Evolutionary conservation across 345 rosid species (phyloP), one percentile per base, ranked within the genome.

Genomic region (Microcos paniculata): DNA sequence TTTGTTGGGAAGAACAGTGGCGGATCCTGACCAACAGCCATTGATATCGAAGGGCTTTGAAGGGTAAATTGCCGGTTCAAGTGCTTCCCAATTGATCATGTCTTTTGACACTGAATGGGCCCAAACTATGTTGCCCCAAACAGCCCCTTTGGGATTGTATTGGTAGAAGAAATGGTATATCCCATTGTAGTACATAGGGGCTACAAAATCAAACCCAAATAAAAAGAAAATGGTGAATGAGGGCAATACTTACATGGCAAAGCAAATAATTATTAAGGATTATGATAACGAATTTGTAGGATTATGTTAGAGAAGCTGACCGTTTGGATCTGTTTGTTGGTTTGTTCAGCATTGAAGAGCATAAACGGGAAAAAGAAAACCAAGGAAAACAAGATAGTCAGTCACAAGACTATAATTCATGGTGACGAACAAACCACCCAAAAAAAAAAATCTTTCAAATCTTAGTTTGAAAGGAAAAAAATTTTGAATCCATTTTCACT

Each of bases 91-190:
- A 45, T 90, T 93, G 66, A 96, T 78, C 78, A 96, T 77, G 77
- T 96, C 98, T 72, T 66, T 89, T 0, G 99, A 96, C 1, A 96
- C 92, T 0, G 98, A 96, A 77, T 96, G 99, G 6, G 94, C 99
- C 99, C 99, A 96, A 0, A 96, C 88, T 8, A 93, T 92, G 80
- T 93, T 89, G n/a, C 98, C 99, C 98, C 98, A 96, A 1, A 93
- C 97, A 1, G 97, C 87, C 12, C 97, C 92, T 63, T 89, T 82
- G 35, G 99, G 92, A 62, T 93, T 95, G 74, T 93, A 95, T 52
- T 96, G 99, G 72, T 93, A 96, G 85, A 96, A 96, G 0, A 96
- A 78, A 72, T 93, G 99, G 79, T 96, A 96, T 0, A 85, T 7
- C 11, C 99, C 99, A 63, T 92, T 90, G 83, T 81, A 92, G 79